Percentiles rank a stretch among this genome's conserved stretches.
Evolutionary conservation across 768 basidiomycete species (phyloP).

Genomic region (Clitopilus passeckerianus): DNA sequence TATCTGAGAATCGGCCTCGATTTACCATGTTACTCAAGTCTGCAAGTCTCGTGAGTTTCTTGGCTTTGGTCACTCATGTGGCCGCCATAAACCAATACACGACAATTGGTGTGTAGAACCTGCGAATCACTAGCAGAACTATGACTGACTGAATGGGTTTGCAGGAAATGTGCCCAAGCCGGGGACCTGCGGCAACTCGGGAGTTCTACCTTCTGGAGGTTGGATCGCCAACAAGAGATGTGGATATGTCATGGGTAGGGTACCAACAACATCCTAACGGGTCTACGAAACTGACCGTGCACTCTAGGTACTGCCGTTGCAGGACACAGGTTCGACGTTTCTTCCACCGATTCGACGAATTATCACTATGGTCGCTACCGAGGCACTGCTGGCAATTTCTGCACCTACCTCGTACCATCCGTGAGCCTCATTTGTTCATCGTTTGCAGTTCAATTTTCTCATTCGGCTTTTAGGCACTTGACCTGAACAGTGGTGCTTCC

Average conservation of each 20-base stretch:
- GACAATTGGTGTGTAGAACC: conserved; percentile 2
- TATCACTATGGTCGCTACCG: conserved; percentile 21
- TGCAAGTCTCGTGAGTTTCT: neutral
- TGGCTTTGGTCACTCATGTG: conserved; percentile 3
- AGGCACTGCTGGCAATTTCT: conserved; percentile 19
- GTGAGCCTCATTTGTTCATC: conserved; percentile 1
- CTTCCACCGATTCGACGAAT: conserved; percentile 12
- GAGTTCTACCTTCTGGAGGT: conserved; percentile 15
- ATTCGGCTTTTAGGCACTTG: conserved; percentile 9
- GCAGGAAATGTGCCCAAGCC: conserved; percentile 19
- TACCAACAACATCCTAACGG: neutral
- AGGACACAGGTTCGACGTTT: conserved; percentile 18
- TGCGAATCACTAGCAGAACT: neutral
- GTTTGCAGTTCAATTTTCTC: neutral
- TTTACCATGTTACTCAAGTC: neutral
- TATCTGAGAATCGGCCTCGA: neutral
- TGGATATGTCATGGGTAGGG: conserved; percentile 20
- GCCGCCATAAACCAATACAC: conserved; percentile 9
- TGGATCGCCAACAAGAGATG: conserved; percentile 22
- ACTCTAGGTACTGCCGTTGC: conserved; percentile 14
- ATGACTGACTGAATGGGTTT: neutral
- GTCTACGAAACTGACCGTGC: neutral
- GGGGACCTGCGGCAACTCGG: conserved; percentile 17
- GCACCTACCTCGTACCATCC: conserved; percentile 17
- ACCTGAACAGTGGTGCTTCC: conserved; percentile 5